Base-by-base conservation (phyloP, 1,139 yeast genomes). In the Kodamaea sp. region DNA sequence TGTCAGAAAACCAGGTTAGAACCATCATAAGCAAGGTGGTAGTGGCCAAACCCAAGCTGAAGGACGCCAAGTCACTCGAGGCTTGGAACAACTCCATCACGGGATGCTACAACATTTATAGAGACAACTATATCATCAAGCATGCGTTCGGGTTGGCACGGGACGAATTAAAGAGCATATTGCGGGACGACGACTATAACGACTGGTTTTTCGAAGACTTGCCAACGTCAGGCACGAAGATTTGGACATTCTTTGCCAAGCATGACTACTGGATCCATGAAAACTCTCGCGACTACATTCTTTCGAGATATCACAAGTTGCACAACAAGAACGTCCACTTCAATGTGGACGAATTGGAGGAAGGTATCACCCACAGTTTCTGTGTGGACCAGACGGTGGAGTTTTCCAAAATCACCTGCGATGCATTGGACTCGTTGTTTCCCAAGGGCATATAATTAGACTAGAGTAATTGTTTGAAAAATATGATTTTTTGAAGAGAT, bases 211-310 rank as follows among this genome's bases (percentile, higher is more conserved):
- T 79, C 60, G 48, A 53, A 3, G 42, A 47, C 5, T 44, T 63
- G 14, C 51, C 59, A 13, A 32, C 25, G 25, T 43, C 35, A 2
- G 42, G 42, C n/a, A 50, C 58, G 29, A 56, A 57, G 21, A 59
- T 76, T 11, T 80, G 86, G 86, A 51, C 66, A 1, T 75, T 71
- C 44, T 80, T 78, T 48, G 83, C 84, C 2, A 55, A 56, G 11
- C 48, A 55, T 11, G 89, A 82, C 52, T 76, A 76, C 48, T 82
- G 89, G 89, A 79, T 81, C 2, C 62, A 66, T 37, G 68, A 73
- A 34, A 55, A 51, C 15, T 70, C 83, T 2, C 59, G 80, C 34
- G 63, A 60, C 22, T 58, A 60, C 38, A 53, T 79, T 12, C 48
- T 71, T 22, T 38, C 57, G 4, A 54, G 60, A 23, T 73, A 76